Base-by-base conservation (phyloP, 176 grass and related monocot genomes). In the Urochloa ruziziensis region DNA sequence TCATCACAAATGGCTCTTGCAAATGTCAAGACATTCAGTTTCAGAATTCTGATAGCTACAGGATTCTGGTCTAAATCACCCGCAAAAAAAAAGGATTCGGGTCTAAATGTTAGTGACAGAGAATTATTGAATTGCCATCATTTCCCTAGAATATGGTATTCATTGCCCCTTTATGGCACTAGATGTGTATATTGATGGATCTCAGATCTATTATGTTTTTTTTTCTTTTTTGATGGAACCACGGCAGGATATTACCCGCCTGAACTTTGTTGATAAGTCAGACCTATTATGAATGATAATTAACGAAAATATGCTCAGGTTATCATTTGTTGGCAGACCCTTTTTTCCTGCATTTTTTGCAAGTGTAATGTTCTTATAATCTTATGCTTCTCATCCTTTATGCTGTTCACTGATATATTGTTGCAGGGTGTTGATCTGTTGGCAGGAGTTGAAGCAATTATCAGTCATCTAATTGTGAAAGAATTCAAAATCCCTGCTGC, bases 401-500 rank as follows among this genome's bases (percentile, higher is more conserved):
- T 73, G 6, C 29, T 73, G 1, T 78, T 85, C 15, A 66, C 34
- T 80, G 33, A 14, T 72, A 18, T 78, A 18, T 72, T 35, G 30
- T 85, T 90, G 67, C 83, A 96, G 93, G 96, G 96, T 16, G 89
- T 99, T 74, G 96, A 99, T 91, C 80, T 91, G 21, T 86, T 99
- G 71, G 91, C 93, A 29, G 96, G 93, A 78, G 89, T 94, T 48
- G 96, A 99, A 77, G 93, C 89, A 65, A 94, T 96, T 74, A 99
- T 96, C 48, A 99, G 93, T 70, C 96, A 96, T 81, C 84, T 90
- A 80, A 90, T 99, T 47, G 96, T 96, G 69, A 89, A 92, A 86
- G 89, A 99, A 82, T 96, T 99, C 83, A 86, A 89, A 91, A 94
- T 99, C 32, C 96, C 93, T 29, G 85, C 87, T 80, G 96, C 96